These are phyloP conservation scores for Cyclospora cayetanensis DNA, from an alignment of 169 alveolate genomes.

Conservation along the genomic window DNA sequence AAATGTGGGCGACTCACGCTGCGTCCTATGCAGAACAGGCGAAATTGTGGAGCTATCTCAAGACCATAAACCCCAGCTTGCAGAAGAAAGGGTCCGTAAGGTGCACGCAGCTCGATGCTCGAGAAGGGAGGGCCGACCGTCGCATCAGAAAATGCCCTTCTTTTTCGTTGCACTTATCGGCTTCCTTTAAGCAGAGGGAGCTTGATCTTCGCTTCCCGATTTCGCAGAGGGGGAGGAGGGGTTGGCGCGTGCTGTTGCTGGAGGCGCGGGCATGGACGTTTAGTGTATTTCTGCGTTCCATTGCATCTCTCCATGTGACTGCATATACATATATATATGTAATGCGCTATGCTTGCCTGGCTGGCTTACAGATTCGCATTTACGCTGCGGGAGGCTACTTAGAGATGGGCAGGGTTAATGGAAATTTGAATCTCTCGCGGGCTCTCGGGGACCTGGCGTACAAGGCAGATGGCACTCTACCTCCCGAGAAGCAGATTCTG, in stretches of 20 bases:
- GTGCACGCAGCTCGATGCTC: too few relatives aligned
- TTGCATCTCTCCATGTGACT: not conserved
- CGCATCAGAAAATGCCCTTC: too few relatives aligned
- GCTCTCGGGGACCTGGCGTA: conserved; percentile 80
- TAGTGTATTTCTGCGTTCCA: not conserved
- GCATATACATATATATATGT: not conserved
- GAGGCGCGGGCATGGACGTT: too few relatives aligned
- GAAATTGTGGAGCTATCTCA: conserved; percentile 92
- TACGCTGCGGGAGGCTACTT: conserved; percentile 71
- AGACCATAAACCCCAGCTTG: conserved; percentile 98
- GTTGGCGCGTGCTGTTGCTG: too few relatives aligned
- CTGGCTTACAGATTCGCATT: conserved; percentile 51
- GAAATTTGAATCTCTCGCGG: conserved; percentile 78
- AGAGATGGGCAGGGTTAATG: conserved; percentile 78
- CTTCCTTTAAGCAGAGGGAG: too few relatives aligned
- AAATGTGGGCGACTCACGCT: conserved; percentile 99
- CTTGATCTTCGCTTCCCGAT: too few relatives aligned
- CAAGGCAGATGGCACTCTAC: conserved; percentile 66
- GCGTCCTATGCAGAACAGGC: conserved; percentile 94
- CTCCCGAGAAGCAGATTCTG: conserved; percentile 77
- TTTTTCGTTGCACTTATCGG: too few relatives aligned
- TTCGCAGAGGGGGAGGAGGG: too few relatives aligned
- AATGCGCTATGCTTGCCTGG: not conserved
- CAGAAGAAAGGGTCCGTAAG: conserved; percentile 91
- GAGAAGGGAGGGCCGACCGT: too few relatives aligned